Conservation (phyloP, 805 yeast genomes). For the Pichia exigua region DNA sequence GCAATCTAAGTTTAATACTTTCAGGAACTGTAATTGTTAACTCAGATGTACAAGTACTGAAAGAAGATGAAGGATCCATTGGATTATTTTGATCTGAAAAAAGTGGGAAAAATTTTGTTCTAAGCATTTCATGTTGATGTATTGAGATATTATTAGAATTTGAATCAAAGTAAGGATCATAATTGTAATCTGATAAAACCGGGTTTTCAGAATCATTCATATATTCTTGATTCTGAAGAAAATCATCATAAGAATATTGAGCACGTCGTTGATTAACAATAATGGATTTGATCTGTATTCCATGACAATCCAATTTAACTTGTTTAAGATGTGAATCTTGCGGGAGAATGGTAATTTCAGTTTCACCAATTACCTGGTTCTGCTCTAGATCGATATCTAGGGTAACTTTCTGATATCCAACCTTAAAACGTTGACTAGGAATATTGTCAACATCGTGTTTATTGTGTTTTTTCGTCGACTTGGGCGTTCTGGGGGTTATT, state of each 20-base stretch:
- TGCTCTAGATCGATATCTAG: conserved; percentile 73
- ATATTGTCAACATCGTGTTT: conserved; percentile 20
- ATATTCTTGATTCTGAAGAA: conserved; percentile 30
- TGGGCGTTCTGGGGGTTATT: conserved; percentile 12
- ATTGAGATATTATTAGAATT: conserved; percentile 34
- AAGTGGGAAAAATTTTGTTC: conserved; percentile 44
- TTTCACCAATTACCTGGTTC: conserved; percentile 55
- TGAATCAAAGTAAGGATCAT: conserved; percentile 31
- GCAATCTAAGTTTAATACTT: conserved; percentile 50
- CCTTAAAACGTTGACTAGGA: conserved; percentile 44
- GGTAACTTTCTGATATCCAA: conserved; percentile 78
- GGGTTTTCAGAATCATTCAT: conserved; percentile 26
- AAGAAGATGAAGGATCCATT: conserved; percentile 22
- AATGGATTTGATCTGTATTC: conserved; percentile 56
- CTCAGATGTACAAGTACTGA: conserved; percentile 49
- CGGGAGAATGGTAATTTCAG: conserved; percentile 80
- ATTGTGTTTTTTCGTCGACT: conserved; percentile 20
- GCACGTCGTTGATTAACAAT: conserved; percentile 56
- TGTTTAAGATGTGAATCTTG: conserved; percentile 46
- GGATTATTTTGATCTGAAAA: conserved; percentile 38
- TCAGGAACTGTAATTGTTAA: conserved; percentile 58
- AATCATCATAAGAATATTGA: conserved; percentile 49
- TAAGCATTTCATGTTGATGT: conserved; percentile 52
- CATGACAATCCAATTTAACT: conserved; percentile 74
- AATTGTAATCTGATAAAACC: conserved; percentile 24